These are phyloP conservation scores for Neoascochyta sp. DNA, from an alignment of 2,329 filamentous ascomycete species.

Conservation along the genomic window DNA sequence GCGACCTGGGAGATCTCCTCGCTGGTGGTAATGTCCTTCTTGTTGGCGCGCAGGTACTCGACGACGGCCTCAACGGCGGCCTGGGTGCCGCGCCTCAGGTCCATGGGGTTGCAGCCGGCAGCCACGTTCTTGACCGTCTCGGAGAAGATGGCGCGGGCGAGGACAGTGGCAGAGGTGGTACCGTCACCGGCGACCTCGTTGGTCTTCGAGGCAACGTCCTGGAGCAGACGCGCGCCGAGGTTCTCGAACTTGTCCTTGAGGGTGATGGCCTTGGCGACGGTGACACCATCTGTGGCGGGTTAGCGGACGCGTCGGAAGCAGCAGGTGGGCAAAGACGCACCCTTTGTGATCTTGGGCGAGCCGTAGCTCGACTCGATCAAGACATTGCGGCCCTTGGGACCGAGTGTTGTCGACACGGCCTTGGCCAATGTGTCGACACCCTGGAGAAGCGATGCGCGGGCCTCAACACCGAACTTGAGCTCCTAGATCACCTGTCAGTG, in stretches of 20 bases:
- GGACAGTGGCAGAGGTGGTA: constrained; percentile 95
- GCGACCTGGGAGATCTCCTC: constrained; percentile 97
- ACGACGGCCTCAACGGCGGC: constrained; percentile 93
- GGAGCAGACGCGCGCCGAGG: constrained; percentile 90
- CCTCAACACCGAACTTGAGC: constrained; percentile 97
- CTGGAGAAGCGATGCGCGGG: constrained; percentile 77
- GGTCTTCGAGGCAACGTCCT: constrained; percentile 98
- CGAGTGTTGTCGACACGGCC: constrained; percentile 92
- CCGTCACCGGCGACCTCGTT: constrained; percentile 99
- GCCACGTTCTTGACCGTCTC: constrained; percentile 99
- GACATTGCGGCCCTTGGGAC: constrained; percentile 97
- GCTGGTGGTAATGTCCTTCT: constrained; percentile 96
- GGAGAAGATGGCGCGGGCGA: constrained; percentile 97
- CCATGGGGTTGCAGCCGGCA: constrained; percentile 99
- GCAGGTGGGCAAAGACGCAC: too few species aligned
- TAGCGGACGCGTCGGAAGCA: too few species aligned
- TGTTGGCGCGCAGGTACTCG: constrained; percentile 90
- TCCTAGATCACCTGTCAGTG: constrained; percentile 56
- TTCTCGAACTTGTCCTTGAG: constrained; percentile 99
- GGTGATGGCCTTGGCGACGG: constrained; percentile 69
- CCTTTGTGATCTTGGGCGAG: constrained; percentile 99
- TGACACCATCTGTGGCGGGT: constrained; percentile 47
- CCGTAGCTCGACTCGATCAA: constrained; percentile 98
- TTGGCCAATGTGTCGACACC: constrained; percentile 96
- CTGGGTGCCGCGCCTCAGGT: constrained; percentile 94